Conservation (phyloP, 495 filamentous ascomycete genomes). For the Penicillium riverlandense region DNA sequence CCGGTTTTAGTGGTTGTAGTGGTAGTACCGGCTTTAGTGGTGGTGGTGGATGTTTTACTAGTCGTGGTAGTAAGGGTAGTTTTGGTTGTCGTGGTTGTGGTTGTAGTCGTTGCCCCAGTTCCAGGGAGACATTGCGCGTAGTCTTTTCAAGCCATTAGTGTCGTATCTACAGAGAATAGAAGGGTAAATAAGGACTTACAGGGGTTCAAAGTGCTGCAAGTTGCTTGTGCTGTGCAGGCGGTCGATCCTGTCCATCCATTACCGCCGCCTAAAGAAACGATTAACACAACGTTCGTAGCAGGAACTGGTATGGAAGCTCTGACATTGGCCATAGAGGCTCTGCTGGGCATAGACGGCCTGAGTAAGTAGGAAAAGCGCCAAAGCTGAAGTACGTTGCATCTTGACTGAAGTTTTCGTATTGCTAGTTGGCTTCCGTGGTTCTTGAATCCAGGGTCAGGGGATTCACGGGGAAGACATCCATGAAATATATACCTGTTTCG, state of each 20-base stretch:
- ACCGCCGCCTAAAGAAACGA: slow-evolving; percentile 4
- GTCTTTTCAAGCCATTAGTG: slow-evolving; percentile 1
- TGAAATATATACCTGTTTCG: too few species aligned
- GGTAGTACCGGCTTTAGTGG: neutral
- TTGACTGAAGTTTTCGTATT: too few species aligned
- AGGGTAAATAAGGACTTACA: neutral
- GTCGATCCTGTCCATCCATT: slow-evolving; percentile 5
- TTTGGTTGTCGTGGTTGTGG: neutral
- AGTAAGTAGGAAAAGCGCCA: neutral
- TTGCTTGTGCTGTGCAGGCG: slow-evolving; percentile 4
- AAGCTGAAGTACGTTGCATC: neutral
- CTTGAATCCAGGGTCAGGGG: too few species aligned
- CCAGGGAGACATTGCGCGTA: slow-evolving; percentile 6
- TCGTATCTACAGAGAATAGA: neutral
- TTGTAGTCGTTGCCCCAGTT: neutral
- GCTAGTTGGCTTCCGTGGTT: too few species aligned
- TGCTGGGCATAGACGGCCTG: slow-evolving; percentile 2
- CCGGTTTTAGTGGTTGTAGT: neutral
- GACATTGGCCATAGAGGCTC: slow-evolving; percentile 6
- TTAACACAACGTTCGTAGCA: neutral
- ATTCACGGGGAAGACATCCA: too few species aligned
- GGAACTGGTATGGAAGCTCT: neutral
- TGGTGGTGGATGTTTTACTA: slow-evolving; percentile 1
- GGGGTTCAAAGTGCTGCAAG: slow-evolving; percentile 6
- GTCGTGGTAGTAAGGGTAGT: neutral